Evolutionary conservation across 148 eudicot species (phyloP).

Genomic region (Chenopodium formosanum): DNA sequence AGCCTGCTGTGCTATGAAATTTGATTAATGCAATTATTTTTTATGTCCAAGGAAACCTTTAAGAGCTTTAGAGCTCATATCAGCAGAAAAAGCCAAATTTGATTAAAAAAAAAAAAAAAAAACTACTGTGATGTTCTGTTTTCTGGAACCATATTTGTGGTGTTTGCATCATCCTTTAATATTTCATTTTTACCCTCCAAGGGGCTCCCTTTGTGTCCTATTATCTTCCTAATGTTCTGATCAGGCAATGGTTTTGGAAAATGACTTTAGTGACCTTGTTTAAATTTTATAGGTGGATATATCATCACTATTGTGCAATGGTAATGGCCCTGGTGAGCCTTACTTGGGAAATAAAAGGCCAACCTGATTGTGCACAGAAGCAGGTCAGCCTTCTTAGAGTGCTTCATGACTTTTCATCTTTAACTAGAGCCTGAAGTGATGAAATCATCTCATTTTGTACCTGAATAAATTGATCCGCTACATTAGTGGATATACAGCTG

Average conservation of each 20-base stretch:
- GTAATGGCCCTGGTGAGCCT: conserved; percentile 94
- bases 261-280: not conserved
- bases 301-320: conserved; percentile 96
- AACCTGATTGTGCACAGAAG: conserved; percentile 77
- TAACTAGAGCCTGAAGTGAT: not conserved
- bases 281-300: conserved; percentile 71
- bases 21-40: not conserved
- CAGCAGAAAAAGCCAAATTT: not conserved
- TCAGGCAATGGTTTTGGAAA: not conserved
- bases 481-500: not conserved
- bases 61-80: not conserved
- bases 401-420: not conserved
- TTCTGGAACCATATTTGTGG: not conserved
- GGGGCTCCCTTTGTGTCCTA: not conserved
- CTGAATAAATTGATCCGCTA: too few species aligned
- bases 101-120: not conserved
- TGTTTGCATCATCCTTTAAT: not conserved
- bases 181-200: not conserved
- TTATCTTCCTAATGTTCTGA: not conserved
- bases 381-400: conserved; percentile 52
- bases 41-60: not conserved
- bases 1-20: not conserved
- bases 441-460: not conserved
- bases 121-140: not conserved
- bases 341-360: conserved; percentile 92